Conservation (phyloP, 495 filamentous ascomycete species). For the Bacidia rubella region DNA sequence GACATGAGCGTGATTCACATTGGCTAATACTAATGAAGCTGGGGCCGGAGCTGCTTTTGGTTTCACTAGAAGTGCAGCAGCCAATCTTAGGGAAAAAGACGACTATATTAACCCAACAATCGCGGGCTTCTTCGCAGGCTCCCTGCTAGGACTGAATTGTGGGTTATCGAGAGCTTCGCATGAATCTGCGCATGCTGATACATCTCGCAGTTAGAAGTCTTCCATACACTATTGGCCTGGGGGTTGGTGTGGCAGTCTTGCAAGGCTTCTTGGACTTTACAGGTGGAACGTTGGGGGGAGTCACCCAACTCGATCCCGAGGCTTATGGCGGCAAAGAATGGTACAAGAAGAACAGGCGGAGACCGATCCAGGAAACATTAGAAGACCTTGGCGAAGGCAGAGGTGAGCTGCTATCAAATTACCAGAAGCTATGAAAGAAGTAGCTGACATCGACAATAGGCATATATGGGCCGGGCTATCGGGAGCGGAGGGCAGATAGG, state of each 20-base stretch:
- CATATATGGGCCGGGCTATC: slow-evolving; percentile 71
- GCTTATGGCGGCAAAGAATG: slow-evolving; percentile 69
- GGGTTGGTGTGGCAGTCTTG: slow-evolving; percentile 46
- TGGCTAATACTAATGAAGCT: slow-evolving; percentile 33
- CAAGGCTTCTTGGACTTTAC: slow-evolving; percentile 65
- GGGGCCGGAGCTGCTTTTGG: slow-evolving; percentile 68
- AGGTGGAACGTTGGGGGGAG: slow-evolving; percentile 50
- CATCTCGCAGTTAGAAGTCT: slow-evolving; percentile 50
- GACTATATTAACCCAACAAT: slow-evolving; percentile 56
- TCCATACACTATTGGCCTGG: slow-evolving; percentile 68
- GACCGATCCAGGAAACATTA: slow-evolving; percentile 71
- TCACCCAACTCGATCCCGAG: slow-evolving; percentile 45
- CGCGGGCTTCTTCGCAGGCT: slow-evolving; percentile 60
- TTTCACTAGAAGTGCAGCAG: slow-evolving; percentile 58
- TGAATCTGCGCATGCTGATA: background rate
- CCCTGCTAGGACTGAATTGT: slow-evolving; percentile 55
- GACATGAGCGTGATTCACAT: slow-evolving; percentile 10
- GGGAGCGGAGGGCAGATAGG: slow-evolving; percentile 68
- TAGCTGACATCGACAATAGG: slow-evolving; percentile 33
- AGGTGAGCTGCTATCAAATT: slow-evolving; percentile 36
- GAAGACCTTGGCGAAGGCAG: slow-evolving; percentile 77
- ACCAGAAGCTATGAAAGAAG: background rate
- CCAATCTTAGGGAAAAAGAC: slow-evolving; percentile 66
- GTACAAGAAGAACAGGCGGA: slow-evolving; percentile 58
- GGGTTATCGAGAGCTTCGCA: slow-evolving; percentile 13